Evolutionary conservation across 23 red algal species (phyloP).

Genomic region (Pyropia haitanensis): DNA sequence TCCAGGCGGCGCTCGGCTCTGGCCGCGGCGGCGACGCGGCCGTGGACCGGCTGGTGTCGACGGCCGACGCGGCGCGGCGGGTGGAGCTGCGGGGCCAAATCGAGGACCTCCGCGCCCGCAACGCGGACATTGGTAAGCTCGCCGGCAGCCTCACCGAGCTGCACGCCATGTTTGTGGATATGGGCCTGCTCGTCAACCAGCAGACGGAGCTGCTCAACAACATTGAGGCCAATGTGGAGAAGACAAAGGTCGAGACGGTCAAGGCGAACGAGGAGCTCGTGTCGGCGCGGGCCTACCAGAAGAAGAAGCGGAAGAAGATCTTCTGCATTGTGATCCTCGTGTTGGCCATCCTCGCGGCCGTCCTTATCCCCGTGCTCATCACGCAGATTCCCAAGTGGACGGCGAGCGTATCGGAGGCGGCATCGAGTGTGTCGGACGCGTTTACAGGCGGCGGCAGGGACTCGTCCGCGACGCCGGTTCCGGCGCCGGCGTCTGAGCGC

Average conservation of each 20-base stretch:
- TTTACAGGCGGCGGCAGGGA: no score
- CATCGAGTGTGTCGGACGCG: no score
- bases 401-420: no score
- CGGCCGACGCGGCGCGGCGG: background rate
- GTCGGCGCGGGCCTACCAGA: conserved; percentile 40
- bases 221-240: conserved; percentile 89
- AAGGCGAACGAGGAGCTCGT: conserved; percentile 42
- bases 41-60: conserved; percentile 19
- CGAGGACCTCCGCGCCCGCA: conserved; percentile 68
- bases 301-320: conserved; percentile 48
- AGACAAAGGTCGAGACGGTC: conserved; percentile 39
- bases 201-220: conserved; percentile 91
- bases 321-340: conserved; percentile 32
- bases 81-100: conserved; percentile 28
- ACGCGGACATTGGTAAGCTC: conserved; percentile 61
- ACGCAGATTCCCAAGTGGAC: no score
- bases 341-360: conserved; percentile 10
- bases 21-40: conserved; percentile 3
- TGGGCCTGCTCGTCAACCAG: conserved; percentile 80
- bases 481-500: no score
- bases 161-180: conserved; percentile 93
- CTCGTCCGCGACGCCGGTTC: no score
- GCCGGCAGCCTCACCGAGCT: conserved; percentile 75
- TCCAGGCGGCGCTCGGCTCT: conserved; percentile 22
- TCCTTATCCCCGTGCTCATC: background rate